Conservation (phyloP, 2,329 filamentous ascomycete genomes). For the Samsoniella hepiali region DNA sequence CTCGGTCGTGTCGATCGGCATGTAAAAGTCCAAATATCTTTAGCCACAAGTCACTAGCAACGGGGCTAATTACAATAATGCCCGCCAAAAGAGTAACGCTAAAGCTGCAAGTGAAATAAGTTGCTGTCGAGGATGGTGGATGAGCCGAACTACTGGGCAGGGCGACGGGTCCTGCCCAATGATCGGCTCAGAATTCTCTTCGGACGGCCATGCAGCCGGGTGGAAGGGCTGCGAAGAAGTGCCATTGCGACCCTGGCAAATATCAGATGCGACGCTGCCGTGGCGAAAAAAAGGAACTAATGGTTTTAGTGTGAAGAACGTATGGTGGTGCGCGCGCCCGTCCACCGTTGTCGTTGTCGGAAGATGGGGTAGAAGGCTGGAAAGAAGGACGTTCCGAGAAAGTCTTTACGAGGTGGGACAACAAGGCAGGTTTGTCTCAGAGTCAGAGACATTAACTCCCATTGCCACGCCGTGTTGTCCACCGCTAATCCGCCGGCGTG, state of each 20-base stretch:
- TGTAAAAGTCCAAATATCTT: neutral
- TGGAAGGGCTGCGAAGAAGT: neutral
- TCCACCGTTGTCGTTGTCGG: neutral
- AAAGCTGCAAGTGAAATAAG: conserved; percentile 3
- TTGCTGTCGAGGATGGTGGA: neutral
- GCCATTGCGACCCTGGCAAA: neutral
- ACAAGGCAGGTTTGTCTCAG: neutral
- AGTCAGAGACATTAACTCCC: neutral
- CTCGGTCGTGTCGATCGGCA: neutral
- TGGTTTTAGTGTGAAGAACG: neutral
- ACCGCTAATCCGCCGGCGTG: neutral
- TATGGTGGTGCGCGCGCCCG: neutral
- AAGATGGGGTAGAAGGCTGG: neutral
- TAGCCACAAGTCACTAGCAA: neutral
- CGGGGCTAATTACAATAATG: neutral
- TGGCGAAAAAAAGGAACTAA: neutral
- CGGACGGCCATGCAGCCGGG: neutral
- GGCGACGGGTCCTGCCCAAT: neutral
- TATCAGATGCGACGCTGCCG: conserved; percentile 5
- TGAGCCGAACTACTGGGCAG: neutral
- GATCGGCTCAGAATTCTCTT: neutral
- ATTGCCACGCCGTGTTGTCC: neutral
- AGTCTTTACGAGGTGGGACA: neutral
- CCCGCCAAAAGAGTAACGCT: conserved; percentile 1
- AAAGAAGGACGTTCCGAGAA: neutral